These are phyloP conservation scores for Echeveria elegans DNA, from an alignment of 164 flowering plant genomes.

Conservation along the genomic window DNA sequence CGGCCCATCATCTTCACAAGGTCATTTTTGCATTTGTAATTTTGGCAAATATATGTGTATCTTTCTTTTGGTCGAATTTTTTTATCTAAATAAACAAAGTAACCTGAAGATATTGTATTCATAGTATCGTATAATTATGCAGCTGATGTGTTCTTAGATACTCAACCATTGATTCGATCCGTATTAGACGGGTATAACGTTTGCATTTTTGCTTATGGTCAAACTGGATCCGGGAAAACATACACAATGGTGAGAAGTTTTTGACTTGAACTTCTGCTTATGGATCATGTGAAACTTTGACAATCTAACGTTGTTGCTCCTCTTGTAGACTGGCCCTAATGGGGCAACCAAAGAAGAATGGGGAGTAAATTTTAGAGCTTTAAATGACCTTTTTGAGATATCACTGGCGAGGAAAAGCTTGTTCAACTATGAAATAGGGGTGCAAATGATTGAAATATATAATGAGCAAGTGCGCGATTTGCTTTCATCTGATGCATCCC, in stretches of 20 bases:
- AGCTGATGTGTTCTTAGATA: constrained; percentile 70
- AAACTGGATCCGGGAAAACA: constrained; percentile 93
- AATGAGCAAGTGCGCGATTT: constrained; percentile 94
- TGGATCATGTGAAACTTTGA: background rate
- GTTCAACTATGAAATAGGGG: constrained; percentile 53
- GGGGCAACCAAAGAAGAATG: constrained; percentile 17
- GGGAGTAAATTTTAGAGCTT: constrained; percentile 80
- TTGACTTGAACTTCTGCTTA: background rate
- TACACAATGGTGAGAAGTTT: constrained; percentile 64
- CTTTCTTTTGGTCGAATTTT: background rate
- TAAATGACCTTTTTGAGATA: constrained; percentile 63
- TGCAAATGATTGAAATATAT: constrained; percentile 88
- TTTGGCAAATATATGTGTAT: background rate
- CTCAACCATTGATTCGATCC: constrained; percentile 73
- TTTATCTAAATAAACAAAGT: background rate
- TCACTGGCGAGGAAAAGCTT: constrained; percentile 49
- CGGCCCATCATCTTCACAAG: constrained; percentile 78
- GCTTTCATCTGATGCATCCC: constrained; percentile 24
- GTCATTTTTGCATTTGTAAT: constrained; percentile 11
- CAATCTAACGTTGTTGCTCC: background rate
- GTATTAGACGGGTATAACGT: constrained; percentile 95
- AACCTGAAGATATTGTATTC: background rate
- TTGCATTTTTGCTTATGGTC: constrained; percentile 95
- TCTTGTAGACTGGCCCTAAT: constrained; percentile 47
- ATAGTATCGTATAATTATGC: constrained; percentile 14